Conservation (phyloP, 768 basidiomycete species). For the Naganishia vaughanmartiniae region DNA sequence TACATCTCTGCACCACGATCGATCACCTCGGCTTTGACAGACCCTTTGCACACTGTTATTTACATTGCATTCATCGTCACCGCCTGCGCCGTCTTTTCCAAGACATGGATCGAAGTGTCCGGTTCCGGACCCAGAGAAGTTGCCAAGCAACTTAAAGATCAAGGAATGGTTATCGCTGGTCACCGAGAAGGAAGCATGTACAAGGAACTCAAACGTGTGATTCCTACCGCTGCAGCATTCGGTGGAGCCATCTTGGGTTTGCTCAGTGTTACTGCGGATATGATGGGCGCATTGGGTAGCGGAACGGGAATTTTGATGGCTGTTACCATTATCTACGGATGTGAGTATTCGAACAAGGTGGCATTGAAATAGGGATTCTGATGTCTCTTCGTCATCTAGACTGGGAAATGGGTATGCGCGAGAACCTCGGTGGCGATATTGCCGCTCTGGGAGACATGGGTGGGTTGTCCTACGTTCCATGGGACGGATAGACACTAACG, state of each 20-base stretch:
- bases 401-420: constrained; percentile 91
- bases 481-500: background rate
- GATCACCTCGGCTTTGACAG: constrained; percentile 76
- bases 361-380: background rate
- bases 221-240: constrained; percentile 94
- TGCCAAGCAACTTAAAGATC: constrained; percentile 97
- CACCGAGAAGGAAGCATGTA: constrained; percentile 98
- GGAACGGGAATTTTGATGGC: constrained; percentile 86
- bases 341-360: constrained; percentile 55
- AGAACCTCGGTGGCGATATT: constrained; percentile 79
- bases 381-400: constrained; percentile 56
- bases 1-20: constrained; percentile 99
- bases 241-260: constrained; percentile 95
- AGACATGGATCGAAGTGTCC: constrained; percentile 99
- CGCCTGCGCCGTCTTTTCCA: constrained; percentile 94
- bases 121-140: constrained; percentile 93
- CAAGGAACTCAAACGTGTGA: constrained; percentile 96
- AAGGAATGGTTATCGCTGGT: constrained; percentile 79
- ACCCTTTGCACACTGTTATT: constrained; percentile 87
- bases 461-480: background rate
- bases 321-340: constrained; percentile 94
- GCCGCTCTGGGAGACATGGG: constrained; percentile 70
- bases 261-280: constrained; percentile 82
- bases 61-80: constrained; percentile 90
- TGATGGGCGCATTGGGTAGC: constrained; percentile 93